These are phyloP conservation scores for Clarireedia hainanense DNA, from an alignment of 2,329 filamentous ascomycete species.

Conservation along the genomic window DNA sequence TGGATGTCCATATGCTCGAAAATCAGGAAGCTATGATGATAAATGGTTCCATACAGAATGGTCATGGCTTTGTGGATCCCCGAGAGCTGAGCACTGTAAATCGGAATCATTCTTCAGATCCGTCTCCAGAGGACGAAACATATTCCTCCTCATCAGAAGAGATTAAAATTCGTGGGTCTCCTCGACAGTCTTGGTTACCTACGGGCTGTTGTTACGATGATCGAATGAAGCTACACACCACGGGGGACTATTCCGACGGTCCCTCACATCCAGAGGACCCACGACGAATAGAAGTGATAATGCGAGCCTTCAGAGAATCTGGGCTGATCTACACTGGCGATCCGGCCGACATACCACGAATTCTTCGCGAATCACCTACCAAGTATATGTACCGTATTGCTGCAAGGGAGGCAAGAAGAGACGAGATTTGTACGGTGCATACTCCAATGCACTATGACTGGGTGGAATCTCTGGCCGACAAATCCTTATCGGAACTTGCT, in stretches of 20 bases:
- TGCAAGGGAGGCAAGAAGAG: slow-evolving; percentile 66
- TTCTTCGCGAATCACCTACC: slow-evolving; percentile 46
- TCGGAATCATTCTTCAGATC: slow-evolving; percentile 8
- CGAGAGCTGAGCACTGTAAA: slow-evolving; percentile 15
- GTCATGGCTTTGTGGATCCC: slow-evolving; percentile 23
- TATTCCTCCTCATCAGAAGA: slow-evolving; percentile 14
- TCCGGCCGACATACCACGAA: slow-evolving; percentile 43
- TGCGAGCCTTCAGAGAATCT: slow-evolving; percentile 75
- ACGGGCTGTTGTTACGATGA: slow-evolving; percentile 86
- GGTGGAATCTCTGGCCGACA: slow-evolving; percentile 52
- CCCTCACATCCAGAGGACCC: slow-evolving; percentile 94
- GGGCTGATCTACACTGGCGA: slow-evolving; percentile 64
- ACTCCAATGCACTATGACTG: slow-evolving; percentile 69
- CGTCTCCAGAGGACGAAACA: slow-evolving; percentile 10
- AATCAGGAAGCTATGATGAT: background rate
- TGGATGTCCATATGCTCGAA: slow-evolving; percentile 18
- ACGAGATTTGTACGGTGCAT: slow-evolving; percentile 78
- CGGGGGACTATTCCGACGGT: slow-evolving; percentile 63
- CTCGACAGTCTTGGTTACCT: slow-evolving; percentile 36
- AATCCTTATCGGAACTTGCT: slow-evolving; percentile 58
- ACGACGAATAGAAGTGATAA: slow-evolving; percentile 84
- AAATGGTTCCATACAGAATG: slow-evolving; percentile 8
- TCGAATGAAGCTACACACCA: slow-evolving; percentile 92
- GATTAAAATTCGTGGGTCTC: background rate
- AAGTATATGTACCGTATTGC: slow-evolving; percentile 69